These are phyloP conservation scores for Nannizzia gypsea DNA, from an alignment of 2,329 filamentous ascomycete genomes.

Conservation along the genomic window DNA sequence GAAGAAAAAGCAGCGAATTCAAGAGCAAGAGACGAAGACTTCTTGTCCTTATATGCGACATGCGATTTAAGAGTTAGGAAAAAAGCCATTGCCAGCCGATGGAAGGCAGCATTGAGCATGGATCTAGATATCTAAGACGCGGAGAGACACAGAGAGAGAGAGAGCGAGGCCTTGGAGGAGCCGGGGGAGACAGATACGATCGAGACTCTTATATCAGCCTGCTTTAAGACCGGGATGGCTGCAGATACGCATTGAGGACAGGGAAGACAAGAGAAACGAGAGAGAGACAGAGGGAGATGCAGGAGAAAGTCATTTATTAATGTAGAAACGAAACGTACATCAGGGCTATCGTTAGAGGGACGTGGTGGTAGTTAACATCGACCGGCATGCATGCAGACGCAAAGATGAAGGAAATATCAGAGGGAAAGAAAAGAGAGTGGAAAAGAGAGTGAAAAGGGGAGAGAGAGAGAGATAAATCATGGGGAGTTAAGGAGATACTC, in stretches of 20 bases:
- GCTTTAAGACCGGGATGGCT: not conserved
- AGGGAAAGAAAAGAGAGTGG: not conserved
- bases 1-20: no score
- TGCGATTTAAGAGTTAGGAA: no score
- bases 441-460: not conserved
- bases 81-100: no score
- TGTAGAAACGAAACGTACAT: not conserved
- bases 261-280: not conserved
- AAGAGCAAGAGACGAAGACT: no score
- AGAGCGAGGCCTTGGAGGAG: not conserved
- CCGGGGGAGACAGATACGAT: not conserved
- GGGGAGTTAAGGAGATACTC: conserved; percentile 30
- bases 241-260: not conserved
- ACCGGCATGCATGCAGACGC: not conserved
- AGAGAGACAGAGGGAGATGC: not conserved
- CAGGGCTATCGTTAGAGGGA: not conserved
- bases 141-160: no score
- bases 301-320: not conserved
- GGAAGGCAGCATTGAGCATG: no score
- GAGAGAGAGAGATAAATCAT: conserved; percentile 8
- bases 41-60: no score
- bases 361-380: not conserved
- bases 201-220: not conserved
- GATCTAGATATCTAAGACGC: no score
- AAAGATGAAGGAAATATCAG: not conserved